phyloP scores from a whole-genome alignment of 345 rosid genomes.

The Salix suchowensis region DNA sequence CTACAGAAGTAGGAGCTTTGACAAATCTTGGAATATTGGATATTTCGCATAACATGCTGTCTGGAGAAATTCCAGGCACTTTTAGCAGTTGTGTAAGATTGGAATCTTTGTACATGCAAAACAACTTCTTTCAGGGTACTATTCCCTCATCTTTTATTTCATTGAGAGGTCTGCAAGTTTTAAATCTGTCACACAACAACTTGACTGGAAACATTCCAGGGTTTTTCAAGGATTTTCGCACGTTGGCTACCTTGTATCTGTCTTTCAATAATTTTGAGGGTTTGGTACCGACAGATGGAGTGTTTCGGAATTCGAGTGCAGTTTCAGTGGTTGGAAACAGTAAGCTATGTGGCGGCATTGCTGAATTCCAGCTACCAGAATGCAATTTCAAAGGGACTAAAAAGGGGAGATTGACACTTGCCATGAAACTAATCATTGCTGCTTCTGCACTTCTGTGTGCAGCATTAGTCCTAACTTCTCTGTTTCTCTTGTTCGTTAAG shows the following conservation, averaged over 20 bases:
- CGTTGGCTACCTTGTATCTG: neutral
- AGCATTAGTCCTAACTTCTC: neutral
- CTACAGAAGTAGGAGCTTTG: slow-evolving; percentile 6
- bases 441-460: neutral
- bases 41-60: slow-evolving; percentile 7
- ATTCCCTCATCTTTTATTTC: slow-evolving; percentile 16
- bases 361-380: slow-evolving; percentile 4
- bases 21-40: slow-evolving; percentile 4
- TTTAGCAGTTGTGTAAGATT: slow-evolving; percentile 8
- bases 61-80: slow-evolving; percentile 7
- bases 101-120: neutral
- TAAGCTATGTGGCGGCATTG: slow-evolving; percentile 15
- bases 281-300: slow-evolving; percentile 5
- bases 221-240: neutral
- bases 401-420: neutral
- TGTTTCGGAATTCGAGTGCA: slow-evolving; percentile 8
- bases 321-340: slow-evolving; percentile 7
- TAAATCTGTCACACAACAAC: slow-evolving; percentile 10
- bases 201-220: slow-evolving; percentile 8
- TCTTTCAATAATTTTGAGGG: slow-evolving; percentile 17
- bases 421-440: neutral
- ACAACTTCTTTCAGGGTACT: slow-evolving; percentile 3
- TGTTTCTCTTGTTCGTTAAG: neutral
- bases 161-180: neutral
- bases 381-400: neutral